phyloP scores from a whole-genome alignment of 805 yeast species.

The Saturnispora galanensis region DNA sequence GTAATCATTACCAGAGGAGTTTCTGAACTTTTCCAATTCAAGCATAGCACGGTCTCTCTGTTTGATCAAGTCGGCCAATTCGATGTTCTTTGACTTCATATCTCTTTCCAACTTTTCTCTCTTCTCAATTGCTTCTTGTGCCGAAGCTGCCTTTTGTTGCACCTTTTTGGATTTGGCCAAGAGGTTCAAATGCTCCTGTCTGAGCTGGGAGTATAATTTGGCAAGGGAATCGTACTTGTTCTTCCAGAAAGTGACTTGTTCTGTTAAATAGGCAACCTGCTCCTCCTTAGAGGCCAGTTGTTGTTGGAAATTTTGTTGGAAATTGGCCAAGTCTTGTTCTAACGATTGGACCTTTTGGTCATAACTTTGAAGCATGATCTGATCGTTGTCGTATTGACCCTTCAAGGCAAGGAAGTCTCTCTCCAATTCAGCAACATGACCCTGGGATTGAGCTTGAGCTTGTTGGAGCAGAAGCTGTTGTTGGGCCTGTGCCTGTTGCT shows the following conservation, averaged over 20 bases:
- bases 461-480: conserved; percentile 61
- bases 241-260: conserved; percentile 71
- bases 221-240: conserved; percentile 84
- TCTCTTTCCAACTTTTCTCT: conserved; percentile 78
- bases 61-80: conserved; percentile 65
- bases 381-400: conserved; percentile 81
- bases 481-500: conserved; percentile 60
- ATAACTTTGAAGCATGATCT: conserved; percentile 72
- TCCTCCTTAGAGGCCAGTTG: conserved; percentile 74
- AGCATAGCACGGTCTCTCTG: conserved; percentile 84
- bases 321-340: conserved; percentile 57
- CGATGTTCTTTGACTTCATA: conserved; percentile 74
- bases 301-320: conserved; percentile 56
- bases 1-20: conserved; percentile 52
- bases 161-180: conserved; percentile 69
- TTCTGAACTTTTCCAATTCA: conserved; percentile 64
- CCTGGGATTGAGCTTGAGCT: conserved; percentile 63
- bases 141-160: conserved; percentile 78
- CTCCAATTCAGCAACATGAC: conserved; percentile 71
- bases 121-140: conserved; percentile 81
- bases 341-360: conserved; percentile 75
- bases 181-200: conserved; percentile 82
- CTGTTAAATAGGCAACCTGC: conserved; percentile 54
- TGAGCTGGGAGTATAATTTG: conserved; percentile 77
- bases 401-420: conserved; percentile 66